Conservation (phyloP, 495 filamentous ascomycete species). For the Aspergillus incahuasiensis region DNA sequence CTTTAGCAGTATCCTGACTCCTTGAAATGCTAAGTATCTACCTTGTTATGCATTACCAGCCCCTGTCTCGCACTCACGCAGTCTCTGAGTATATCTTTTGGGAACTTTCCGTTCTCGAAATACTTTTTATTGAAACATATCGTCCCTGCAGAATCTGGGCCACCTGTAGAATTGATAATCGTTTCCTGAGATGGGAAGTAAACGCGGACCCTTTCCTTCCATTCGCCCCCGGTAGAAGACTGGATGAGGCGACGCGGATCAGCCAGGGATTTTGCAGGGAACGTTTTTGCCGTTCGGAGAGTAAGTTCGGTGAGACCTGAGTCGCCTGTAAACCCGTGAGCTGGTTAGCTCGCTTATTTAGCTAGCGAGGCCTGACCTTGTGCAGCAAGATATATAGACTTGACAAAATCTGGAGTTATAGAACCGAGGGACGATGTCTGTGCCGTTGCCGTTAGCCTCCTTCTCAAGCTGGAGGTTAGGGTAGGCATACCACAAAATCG, state of each 20-base stretch:
- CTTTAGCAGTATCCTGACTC: neutral
- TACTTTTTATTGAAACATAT: constrained; percentile 70
- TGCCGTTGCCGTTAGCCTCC: constrained; percentile 9
- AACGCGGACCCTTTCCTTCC: constrained; percentile 54
- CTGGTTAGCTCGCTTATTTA: neutral
- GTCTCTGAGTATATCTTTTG: constrained; percentile 64
- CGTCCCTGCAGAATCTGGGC: constrained; percentile 62
- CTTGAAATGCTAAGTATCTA: constrained; percentile 16
- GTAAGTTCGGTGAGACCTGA: constrained; percentile 53
- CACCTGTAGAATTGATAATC: constrained; percentile 58
- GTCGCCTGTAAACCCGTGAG: constrained; percentile 43
- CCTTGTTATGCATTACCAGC: constrained; percentile 86
- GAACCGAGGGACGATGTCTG: constrained; percentile 77
- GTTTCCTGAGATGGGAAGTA: constrained; percentile 82
- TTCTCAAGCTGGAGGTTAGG: neutral
- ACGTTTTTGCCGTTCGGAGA: constrained; percentile 36
- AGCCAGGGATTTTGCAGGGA: constrained; percentile 12
- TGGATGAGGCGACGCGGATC: constrained; percentile 16
- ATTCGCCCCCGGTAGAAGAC: constrained; percentile 37
- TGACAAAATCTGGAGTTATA: constrained; percentile 62
- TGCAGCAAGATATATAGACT: constrained; percentile 67
- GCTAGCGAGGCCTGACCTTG: constrained; percentile 49
- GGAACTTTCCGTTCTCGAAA: constrained; percentile 64
- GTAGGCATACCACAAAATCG: constrained; percentile 51
- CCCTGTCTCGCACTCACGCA: constrained; percentile 62